Evolutionary conservation across 768 basidiomycete genomes (phyloP).

Genomic region (Butyriboletus loyo): DNA sequence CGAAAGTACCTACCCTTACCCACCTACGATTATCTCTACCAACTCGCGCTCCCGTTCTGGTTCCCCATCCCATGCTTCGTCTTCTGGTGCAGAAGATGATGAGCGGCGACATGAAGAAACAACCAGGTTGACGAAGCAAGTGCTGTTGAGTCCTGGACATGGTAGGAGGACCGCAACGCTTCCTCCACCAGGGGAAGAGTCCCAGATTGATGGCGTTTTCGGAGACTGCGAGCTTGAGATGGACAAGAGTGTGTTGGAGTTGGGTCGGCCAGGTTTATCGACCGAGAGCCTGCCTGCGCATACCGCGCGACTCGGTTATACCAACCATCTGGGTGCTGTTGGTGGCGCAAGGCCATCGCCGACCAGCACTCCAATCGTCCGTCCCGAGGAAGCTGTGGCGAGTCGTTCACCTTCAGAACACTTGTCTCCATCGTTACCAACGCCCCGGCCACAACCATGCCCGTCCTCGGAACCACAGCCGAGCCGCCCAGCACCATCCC

Average conservation of each 20-base stretch:
- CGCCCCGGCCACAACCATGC: conserved; percentile 2
- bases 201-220: not conserved
- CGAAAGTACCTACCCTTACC: conserved; percentile 28
- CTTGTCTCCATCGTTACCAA: conserved; percentile 6
- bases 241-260: conserved; percentile 72
- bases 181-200: conserved; percentile 20
- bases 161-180: conserved; percentile 33
- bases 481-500: conserved; percentile 26
- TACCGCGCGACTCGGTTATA: conserved; percentile 3
- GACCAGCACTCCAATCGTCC: not conserved
- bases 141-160: conserved; percentile 21
- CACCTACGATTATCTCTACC: conserved; percentile 17
- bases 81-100: conserved; percentile 21
- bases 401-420: conserved; percentile 2
- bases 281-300: conserved; percentile 61
- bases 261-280: conserved; percentile 73
- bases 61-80: conserved; percentile 14
- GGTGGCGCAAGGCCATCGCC: conserved; percentile 2
- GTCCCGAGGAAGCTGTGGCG: not conserved
- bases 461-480: conserved; percentile 19
- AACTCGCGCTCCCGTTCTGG: conserved; percentile 19
- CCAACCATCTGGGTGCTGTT: not conserved
- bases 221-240: conserved; percentile 36
- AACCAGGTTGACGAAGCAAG: conserved; percentile 18
- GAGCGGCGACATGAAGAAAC: conserved; percentile 24